Evolutionary conservation across 2,329 filamentous ascomycete genomes (phyloP).

Genomic region (Knoxdaviesia capensis): DNA sequence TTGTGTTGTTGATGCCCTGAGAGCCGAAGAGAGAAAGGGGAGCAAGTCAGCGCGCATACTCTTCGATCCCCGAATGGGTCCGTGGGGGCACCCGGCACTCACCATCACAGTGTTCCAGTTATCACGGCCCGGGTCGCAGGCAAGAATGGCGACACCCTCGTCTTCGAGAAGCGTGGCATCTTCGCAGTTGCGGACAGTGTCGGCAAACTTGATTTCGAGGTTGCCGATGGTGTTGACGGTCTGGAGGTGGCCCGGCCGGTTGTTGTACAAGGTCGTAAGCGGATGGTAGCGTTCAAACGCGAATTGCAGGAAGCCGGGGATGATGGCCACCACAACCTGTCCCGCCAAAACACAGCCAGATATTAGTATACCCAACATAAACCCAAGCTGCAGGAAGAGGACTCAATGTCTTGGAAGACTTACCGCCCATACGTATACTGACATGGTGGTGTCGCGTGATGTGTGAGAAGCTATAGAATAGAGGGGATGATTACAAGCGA

Average conservation of each 20-base stretch:
- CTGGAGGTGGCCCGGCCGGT: conserved; percentile 12
- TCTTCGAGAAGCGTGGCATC: conserved; percentile 17
- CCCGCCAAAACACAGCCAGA: background rate
- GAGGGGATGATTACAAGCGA: no score
- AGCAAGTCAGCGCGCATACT: background rate
- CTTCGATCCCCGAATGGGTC: background rate
- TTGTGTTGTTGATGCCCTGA: conserved; percentile 9
- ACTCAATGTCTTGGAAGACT: no score
- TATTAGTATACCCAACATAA: background rate
- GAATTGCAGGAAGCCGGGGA: conserved; percentile 6
- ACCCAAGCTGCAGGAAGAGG: no score
- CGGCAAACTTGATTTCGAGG: conserved; percentile 14
- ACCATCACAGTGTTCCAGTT: conserved; percentile 21
- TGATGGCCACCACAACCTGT: background rate
- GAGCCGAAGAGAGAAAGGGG: background rate
- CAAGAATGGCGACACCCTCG: conserved; percentile 14
- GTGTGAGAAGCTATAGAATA: no score
- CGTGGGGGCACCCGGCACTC: background rate
- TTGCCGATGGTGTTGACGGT: conserved; percentile 7
- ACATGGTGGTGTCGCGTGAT: no score
- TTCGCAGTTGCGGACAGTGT: conserved; percentile 18
- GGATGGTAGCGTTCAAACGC: conserved; percentile 12
- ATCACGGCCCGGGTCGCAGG: conserved; percentile 19
- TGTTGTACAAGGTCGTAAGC: conserved; percentile 10
- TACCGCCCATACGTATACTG: no score